Evolutionary conservation across 1,284 basidiomycete species (phyloP).

Genomic region (Trichosporon ovoides): DNA sequence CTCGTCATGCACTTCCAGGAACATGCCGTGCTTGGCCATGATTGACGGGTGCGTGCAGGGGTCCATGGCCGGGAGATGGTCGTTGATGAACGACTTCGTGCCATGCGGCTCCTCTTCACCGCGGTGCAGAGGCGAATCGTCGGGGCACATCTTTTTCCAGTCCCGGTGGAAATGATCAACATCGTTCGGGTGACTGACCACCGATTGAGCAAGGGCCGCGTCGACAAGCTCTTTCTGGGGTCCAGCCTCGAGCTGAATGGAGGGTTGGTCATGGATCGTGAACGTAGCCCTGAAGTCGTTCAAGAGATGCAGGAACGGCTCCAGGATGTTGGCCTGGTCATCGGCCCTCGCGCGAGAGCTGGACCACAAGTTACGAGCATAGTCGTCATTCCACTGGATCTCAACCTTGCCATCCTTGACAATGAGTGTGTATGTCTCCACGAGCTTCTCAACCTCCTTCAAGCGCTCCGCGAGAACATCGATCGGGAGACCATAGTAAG

Average conservation of each 20-base stretch:
- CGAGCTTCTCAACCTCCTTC: slow-evolving; percentile 40
- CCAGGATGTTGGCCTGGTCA: slow-evolving; percentile 49
- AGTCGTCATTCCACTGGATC: slow-evolving; percentile 50
- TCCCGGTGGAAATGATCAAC: slow-evolving; percentile 37
- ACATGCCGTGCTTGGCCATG: slow-evolving; percentile 47
- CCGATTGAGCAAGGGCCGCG: slow-evolving; percentile 28
- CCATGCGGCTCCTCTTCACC: slow-evolving; percentile 38
- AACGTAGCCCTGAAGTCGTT: slow-evolving; percentile 38
- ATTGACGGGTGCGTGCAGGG: slow-evolving; percentile 48
- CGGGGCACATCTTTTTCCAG: slow-evolving; percentile 42
- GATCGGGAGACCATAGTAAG: slow-evolving; percentile 45
- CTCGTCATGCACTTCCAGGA: slow-evolving; percentile 42
- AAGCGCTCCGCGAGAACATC: slow-evolving; percentile 37
- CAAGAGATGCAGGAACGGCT: slow-evolving; percentile 45
- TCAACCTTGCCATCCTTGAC: slow-evolving; percentile 47
- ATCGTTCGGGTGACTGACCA: slow-evolving; percentile 37
- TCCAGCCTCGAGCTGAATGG: slow-evolving; percentile 42
- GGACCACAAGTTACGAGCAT: slow-evolving; percentile 47
- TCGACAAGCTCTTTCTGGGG: slow-evolving; percentile 38
- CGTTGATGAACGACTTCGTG: slow-evolving; percentile 40
- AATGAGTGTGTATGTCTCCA: slow-evolving; percentile 50
- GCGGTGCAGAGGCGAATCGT: slow-evolving; percentile 39
- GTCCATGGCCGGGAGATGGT: slow-evolving; percentile 46
- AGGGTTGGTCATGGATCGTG: slow-evolving; percentile 49
- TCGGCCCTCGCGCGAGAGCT: slow-evolving; percentile 44